Evolutionary conservation across 2,329 filamentous ascomycete species (phyloP), one percentile per base, ranked within the genome.

Genomic region (Pseudogymnoascus sp.): DNA sequence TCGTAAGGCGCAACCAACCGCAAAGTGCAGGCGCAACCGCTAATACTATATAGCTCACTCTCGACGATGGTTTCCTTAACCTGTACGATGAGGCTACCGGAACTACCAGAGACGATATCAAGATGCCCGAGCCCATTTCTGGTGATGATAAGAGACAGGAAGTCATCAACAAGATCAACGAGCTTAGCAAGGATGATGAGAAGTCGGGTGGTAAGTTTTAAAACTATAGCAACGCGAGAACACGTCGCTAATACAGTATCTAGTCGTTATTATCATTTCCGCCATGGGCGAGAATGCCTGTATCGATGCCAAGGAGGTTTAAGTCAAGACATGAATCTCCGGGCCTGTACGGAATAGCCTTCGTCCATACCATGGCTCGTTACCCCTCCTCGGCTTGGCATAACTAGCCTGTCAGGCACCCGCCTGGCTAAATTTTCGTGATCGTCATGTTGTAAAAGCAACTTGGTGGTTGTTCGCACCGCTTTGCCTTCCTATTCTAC

Each of bases 261-360:
- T 68, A 96, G 92, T 92, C 80, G 88, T 97, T 73, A 89, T 93
- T 73, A 87, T 99, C 77, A 89, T 96, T 76, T 90, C 91, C 73
- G 87, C 95, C 77, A 99, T 99, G 95, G 90, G 90, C 76, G 93
- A 99, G 82, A 90, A 97, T 85, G 81, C 84, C 73, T 89, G 88
- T 75, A 88, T 97, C 77, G 93, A 97, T 77, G 89, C 88, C 80
- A 97, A 97, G 88, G 93, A 97, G 82, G 91, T 90, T 78, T 87
- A 59, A 33, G 21, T n/a, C 3, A 50, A 17, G 40, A 44, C 40
- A 50, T n/a, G 21, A 10, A 50, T 44, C 11, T 44, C 19, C 5
- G 19, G 42, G 42, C 26, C 7, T 29, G 13, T 46, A 26, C 15
- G 23, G 23, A 53, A 53, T 53, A 53, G 46, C 46, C 29, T 56